A percentile compares a stretch with the other conserved stretches of the same genome.
Evolutionary conservation across 805 yeast species (phyloP).

Genomic region (Jamesozyma lodderae): DNA sequence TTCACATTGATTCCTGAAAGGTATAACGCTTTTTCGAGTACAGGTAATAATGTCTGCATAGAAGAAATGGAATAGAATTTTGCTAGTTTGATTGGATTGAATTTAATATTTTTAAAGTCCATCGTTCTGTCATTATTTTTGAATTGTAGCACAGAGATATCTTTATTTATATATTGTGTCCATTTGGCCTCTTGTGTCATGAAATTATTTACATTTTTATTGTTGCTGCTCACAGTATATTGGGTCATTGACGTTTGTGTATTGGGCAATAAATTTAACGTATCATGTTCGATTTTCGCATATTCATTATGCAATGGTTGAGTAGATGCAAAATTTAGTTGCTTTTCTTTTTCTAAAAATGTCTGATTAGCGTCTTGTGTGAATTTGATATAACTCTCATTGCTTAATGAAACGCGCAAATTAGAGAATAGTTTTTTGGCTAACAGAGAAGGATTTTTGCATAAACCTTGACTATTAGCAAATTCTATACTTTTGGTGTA

Average conservation of each 20-base stretch:
- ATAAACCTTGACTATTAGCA: slow-evolving; percentile 39
- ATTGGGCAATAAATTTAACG: slow-evolving; percentile 6
- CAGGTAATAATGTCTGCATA: slow-evolving; percentile 22
- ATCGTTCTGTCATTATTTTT: slow-evolving; percentile 4
- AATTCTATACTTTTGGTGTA: slow-evolving; percentile 36
- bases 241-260: slow-evolving; percentile 19
- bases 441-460: slow-evolving; percentile 43
- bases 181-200: slow-evolving; percentile 16
- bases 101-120: slow-evolving; percentile 4
- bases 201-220: neutral
- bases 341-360: neutral
- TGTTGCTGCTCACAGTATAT: neutral
- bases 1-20: slow-evolving; percentile 18
- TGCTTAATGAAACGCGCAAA: slow-evolving; percentile 45
- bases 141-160: slow-evolving; percentile 24
- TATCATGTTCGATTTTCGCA: slow-evolving; percentile 31
- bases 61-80: slow-evolving; percentile 24
- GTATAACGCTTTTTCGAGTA: slow-evolving; percentile 25
- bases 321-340: slow-evolving; percentile 26
- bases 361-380: slow-evolving; percentile 2
- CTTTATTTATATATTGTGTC: slow-evolving; percentile 19
- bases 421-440: slow-evolving; percentile 44
- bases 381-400: slow-evolving; percentile 33
- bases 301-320: slow-evolving; percentile 38
- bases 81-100: slow-evolving; percentile 23